Base-by-base conservation (phyloP, 306 rosid species). In the Oxytropis ochrocephala region DNA sequence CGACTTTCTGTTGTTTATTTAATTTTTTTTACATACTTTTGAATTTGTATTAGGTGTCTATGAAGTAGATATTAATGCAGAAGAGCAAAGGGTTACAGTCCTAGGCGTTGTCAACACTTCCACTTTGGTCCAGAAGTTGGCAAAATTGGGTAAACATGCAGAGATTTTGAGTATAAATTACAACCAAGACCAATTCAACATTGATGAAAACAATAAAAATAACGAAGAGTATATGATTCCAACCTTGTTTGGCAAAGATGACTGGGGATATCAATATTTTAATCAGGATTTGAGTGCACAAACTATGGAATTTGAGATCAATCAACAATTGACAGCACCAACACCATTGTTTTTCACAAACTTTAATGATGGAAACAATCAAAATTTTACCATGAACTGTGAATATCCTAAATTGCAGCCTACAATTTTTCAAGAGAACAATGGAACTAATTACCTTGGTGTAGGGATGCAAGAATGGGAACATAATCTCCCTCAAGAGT, bases 91-190 rank as follows among this genome's bases (percentile, higher is more conserved):
- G 33, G 88, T 72, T 46, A 59, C 32, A 14, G 82, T 86, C 42
- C 74, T 32, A 65, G 85, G 95, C 36, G 68, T 8, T 67, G 86
- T 80, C 30, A 74, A 86, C 58, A 70, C 85, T 54, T 46, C 81
- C 18, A 75, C 67, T 72, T 69, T 85, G 83, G 78, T 84, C 49
- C 61, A 75, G 17, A 82, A 75, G 76, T 72, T 86, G 73, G 72
- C 36, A 35, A 84, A 46, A 71, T 65, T 70, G 36, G 89, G 91
- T 2, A 88, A 88, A 74, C 88, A 78, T 74, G 86, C 84, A 53
- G 91, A 86, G 60, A 70, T 82, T 53, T 71, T 69, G 78, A 57
- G 74, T 53, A 65, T 69, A 72, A 77, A 17, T 72, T 59, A 66
- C 78, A 74, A 61, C 56, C 66, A 61, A 33, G 75, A 55, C 33